phyloP scores from a whole-genome alignment of 2,329 filamentous ascomycete genomes.

The Phialophora chinensis region DNA sequence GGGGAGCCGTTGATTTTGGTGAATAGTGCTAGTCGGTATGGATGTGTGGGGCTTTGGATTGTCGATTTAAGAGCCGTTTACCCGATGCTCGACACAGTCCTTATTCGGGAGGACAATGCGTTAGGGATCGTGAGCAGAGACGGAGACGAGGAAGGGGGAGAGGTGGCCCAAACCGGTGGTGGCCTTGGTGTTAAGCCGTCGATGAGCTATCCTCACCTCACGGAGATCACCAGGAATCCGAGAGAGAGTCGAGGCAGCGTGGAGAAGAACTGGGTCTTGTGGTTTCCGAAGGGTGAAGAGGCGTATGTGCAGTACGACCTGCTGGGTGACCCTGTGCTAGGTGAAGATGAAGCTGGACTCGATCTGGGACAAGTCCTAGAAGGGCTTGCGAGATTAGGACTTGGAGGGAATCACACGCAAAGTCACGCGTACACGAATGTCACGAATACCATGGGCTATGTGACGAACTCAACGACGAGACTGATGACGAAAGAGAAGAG shows the following conservation, averaged over 20 bases:
- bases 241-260: slow-evolving; percentile 43
- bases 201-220: slow-evolving; percentile 42
- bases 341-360: neutral
- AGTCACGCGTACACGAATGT: neutral
- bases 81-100: slow-evolving; percentile 16
- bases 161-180: neutral
- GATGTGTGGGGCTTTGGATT: slow-evolving; percentile 46
- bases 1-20: slow-evolving; percentile 50
- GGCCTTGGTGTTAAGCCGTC: slow-evolving; percentile 26
- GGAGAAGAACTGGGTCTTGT: slow-evolving; percentile 52
- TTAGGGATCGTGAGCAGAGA: neutral
- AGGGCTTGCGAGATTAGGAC: slow-evolving; percentile 1
- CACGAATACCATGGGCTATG: slow-evolving; percentile 6
- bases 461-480: neutral
- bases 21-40: slow-evolving; percentile 44
- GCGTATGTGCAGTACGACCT: slow-evolving; percentile 50
- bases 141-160: slow-evolving; percentile 3
- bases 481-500: neutral
- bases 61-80: slow-evolving; percentile 42
- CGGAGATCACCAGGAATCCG: slow-evolving; percentile 49
- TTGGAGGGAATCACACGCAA: slow-evolving; percentile 1
- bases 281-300: slow-evolving; percentile 43
- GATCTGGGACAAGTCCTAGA: slow-evolving; percentile 6
- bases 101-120: slow-evolving; percentile 3
- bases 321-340: slow-evolving; percentile 32